Base-by-base conservation (phyloP, 2,329 filamentous ascomycete species). In the Hawksworthiomyces lignivorus region DNA sequence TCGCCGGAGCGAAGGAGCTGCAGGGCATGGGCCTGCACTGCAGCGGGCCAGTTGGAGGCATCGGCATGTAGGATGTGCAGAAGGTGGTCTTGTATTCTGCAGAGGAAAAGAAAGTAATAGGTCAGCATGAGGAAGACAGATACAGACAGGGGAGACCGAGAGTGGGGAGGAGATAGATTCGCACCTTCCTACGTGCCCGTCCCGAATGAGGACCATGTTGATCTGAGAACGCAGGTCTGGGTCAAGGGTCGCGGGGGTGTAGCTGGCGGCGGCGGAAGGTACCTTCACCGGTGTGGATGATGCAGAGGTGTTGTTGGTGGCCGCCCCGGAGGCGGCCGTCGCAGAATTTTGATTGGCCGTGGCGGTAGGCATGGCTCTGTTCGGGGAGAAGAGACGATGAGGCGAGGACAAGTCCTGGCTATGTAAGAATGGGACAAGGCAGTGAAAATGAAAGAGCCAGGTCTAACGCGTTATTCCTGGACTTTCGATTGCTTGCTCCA, bases 61-160 rank as follows among this genome's bases (percentile, higher is more conserved):
- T 80, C 67, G 36, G 77, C 64, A 58, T 82, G 66, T 39, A 82
- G 73, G 46, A 72, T 60, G 62, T 82, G 77, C 31, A 81, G 72
- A 55, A 82, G 71, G 32, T 70, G 63, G 44, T 82, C 77, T 65
- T 82, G 77, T 52, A 82, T 82, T 51, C 78, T 80, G 54, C 11
- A 12, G 20, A 37, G 38, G 39, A n/a, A n/a, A n/a, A n/a, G n/a
- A n/a, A n/a, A n/a, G n/a, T n/a, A n/a, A n/a, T n/a, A n/a, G n/a
- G 28, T 21, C 9, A 24, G 36, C 7, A 33, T 32, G 36, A 33
- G 32, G 39, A 26, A 48, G 35, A 48, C 38, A 32, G 12, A 24
- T 22, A 22, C 33, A 24, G 31, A 20, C 10, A 41, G 30, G 41
- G 34, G 43, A 34, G 35, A 33, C n/a, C n/a, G n/a, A n/a, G n/a